Conservation (phyloP, 768 basidiomycete species). For the Kwoniella botswanensis region DNA sequence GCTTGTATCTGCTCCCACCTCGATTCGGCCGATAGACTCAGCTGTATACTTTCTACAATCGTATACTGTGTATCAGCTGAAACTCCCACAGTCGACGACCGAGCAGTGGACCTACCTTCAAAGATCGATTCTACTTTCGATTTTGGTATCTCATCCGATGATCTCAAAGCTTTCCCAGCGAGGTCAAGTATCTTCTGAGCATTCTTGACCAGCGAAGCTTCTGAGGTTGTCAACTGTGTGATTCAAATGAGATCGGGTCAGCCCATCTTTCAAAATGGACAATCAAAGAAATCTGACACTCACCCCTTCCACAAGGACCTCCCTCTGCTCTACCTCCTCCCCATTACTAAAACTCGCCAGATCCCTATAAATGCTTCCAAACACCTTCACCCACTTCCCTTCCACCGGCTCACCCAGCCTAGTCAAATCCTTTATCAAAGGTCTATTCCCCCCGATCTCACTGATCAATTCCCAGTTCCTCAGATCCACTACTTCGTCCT, state of each 20-base stretch:
- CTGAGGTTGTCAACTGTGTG: conserved; percentile 6
- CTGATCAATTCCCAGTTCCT: conserved; percentile 46
- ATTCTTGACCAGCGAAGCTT: conserved; percentile 6
- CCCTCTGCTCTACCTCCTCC: conserved; percentile 13
- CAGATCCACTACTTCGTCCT: conserved; percentile 26
- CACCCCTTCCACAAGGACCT: conserved; percentile 12
- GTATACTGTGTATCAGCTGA: not conserved
- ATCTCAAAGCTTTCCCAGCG: not conserved
- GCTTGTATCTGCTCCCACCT: conserved; percentile 18
- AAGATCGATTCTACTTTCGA: conserved; percentile 1
- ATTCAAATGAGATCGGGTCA: not conserved
- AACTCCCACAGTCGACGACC: too few species aligned
- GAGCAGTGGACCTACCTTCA: not conserved
- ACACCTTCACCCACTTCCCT: conserved; percentile 19
- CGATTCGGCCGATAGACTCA: not conserved
- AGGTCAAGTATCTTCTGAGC: not conserved
- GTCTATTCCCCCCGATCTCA: conserved; percentile 29
- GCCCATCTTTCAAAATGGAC: not conserved
- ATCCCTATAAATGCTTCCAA: conserved; percentile 12
- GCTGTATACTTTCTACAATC: conserved; percentile 10
- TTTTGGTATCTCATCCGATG: not conserved
- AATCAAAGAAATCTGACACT: not conserved
- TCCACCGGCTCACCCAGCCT: not conserved
- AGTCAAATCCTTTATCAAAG: conserved; percentile 19
- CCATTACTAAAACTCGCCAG: conserved; percentile 16